Evolutionary conservation across 805 yeast species (phyloP).

Genomic region (Huiozyma naganishii): DNA sequence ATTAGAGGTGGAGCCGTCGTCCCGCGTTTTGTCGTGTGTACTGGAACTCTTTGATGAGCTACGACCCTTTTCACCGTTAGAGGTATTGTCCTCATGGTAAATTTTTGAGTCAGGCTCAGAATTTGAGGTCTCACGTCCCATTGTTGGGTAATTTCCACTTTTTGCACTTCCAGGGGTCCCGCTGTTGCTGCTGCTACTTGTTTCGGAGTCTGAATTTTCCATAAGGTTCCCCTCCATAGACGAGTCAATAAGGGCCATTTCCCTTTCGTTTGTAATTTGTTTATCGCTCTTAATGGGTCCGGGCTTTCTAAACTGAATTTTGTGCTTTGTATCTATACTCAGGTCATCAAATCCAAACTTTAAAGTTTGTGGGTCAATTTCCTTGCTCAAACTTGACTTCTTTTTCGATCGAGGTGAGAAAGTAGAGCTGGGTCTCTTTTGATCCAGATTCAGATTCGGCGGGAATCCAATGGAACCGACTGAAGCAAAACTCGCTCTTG

Average conservation of each 20-base stretch:
- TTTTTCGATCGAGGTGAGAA: slow-evolving; percentile 10
- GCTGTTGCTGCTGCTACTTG: slow-evolving; percentile 5
- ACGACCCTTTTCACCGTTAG: not conserved
- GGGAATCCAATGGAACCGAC: slow-evolving; percentile 14
- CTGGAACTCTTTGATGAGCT: not conserved
- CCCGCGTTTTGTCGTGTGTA: slow-evolving; percentile 4
- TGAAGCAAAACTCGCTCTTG: slow-evolving; percentile 20
- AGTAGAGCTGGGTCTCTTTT: slow-evolving; percentile 5
- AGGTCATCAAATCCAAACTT: not conserved
- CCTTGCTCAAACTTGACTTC: slow-evolving; percentile 22
- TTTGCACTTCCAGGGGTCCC: not conserved
- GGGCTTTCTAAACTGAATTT: not conserved
- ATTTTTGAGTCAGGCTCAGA: not conserved
- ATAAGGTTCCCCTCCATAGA: not conserved
- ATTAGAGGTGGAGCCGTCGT: slow-evolving; percentile 13
- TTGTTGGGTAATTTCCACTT: not conserved
- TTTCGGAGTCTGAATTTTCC: not conserved
- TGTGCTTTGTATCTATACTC: not conserved
- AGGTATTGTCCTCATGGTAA: not conserved
- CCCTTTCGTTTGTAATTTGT: not conserved
- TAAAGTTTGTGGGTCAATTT: slow-evolving; percentile 9
- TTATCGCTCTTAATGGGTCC: not conserved
- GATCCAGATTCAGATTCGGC: slow-evolving; percentile 3
- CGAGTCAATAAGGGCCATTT: not conserved
- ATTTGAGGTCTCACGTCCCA: not conserved